Conservation (phyloP, 768 basidiomycete species). For the Kwoniella shandongensis region DNA sequence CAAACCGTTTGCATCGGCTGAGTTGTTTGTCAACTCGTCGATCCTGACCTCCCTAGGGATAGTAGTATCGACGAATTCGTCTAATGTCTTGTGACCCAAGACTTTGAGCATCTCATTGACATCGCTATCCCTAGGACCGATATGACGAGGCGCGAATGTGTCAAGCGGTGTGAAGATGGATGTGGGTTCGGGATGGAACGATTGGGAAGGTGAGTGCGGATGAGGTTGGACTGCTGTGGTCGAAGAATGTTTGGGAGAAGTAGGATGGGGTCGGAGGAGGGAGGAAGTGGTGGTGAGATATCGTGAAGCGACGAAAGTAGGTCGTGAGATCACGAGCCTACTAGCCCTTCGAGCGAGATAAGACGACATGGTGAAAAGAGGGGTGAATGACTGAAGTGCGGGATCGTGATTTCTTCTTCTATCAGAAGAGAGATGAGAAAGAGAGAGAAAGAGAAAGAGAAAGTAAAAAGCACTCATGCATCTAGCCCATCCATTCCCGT, state of each 20-base stretch:
- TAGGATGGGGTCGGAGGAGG: conserved; percentile 20
- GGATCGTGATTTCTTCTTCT: neutral
- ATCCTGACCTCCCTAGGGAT: conserved; percentile 81
- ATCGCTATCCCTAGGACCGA: conserved; percentile 86
- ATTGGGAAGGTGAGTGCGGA: conserved; percentile 28
- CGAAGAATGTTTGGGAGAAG: conserved; percentile 27
- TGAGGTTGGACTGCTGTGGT: conserved; percentile 50
- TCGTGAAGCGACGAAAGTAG: conserved; percentile 9
- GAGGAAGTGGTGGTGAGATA: conserved; percentile 21
- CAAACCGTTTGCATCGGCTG: conserved; percentile 67
- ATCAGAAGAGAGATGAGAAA: neutral
- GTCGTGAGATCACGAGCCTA: conserved; percentile 19
- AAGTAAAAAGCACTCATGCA: neutral
- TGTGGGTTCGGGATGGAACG: conserved; percentile 35
- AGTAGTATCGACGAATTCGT: conserved; percentile 77
- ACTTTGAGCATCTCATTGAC: conserved; percentile 74
- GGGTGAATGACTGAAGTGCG: neutral
- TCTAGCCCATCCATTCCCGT: too few relatives aligned
- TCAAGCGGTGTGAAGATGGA: conserved; percentile 81
- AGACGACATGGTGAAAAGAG: conserved; percentile 14
- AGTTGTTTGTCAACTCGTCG: conserved; percentile 56
- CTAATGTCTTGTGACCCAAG: conserved; percentile 83
- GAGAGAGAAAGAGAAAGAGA: conserved; percentile 2
- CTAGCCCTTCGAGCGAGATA: conserved; percentile 7
- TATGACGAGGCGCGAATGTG: conserved; percentile 83